Base-by-base conservation (phyloP, 805 yeast genomes). In the Yamadazyma nakazawae region DNA sequence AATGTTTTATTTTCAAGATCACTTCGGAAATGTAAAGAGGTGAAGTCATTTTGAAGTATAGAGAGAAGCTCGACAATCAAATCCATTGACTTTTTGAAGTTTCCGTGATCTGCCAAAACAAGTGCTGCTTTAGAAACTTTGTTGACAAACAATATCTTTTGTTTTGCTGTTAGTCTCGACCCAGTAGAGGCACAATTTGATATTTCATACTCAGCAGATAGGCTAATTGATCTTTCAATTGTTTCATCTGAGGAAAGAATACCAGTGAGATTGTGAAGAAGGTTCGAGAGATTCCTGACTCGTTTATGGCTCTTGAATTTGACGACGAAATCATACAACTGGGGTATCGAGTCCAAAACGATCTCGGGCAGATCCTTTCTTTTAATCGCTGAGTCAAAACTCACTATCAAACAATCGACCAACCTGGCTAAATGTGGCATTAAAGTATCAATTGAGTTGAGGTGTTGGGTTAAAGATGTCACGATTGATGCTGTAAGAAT, bases 271-370 rank as follows among this genome's bases (percentile, higher is more conserved):
- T 75, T 72, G 54, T 67, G 78, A 6, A 70, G 58, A 11, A 79
- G 41, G 50, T 75, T 77, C 2, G 81, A 71, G 3, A 79, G 50
- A 53, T 78, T 78, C 41, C 70, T 62, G 6, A 75, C 56, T 46
- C 83, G 57, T 50, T 73, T 76, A 16, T 38, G 43, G 32, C 66
- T 73, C 28, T 60, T 67, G 40, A 59, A 54, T 5, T 49, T 51
- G 1, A 19, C 21, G n/a, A 37, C 12, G 16, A 43, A 16, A 37
- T 16, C 17, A 4, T 26, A 19, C 25, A 34, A 24, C 32, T 28
- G 32, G 32, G n/a, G 9, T 28, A 28, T 28, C 32, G 32, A 5
- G 4, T 28, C 10, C 32, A 28, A 28, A 12, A 28, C n/a, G 11
- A 9, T 16, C 28, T 37, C 39, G 9, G 39, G 39, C 17, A 5